Evolutionary conservation across 1,284 basidiomycete species (phyloP).

Genomic region (Vanrija sp.): DNA sequence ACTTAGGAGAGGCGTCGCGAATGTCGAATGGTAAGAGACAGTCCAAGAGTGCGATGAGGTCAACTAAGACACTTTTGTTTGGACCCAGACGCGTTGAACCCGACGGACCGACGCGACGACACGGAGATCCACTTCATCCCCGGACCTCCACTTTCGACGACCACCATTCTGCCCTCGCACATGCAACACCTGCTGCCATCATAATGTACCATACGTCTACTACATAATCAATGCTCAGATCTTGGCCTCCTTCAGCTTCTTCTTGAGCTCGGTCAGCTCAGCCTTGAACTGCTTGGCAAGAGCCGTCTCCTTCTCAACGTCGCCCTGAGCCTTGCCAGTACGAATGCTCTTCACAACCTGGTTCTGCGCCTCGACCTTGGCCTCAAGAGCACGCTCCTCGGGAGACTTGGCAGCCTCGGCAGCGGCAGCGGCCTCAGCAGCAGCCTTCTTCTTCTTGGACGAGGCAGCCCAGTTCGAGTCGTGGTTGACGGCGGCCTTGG

Average conservation of each 20-base stretch:
- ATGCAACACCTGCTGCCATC: too few relatives aligned
- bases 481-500: conserved; percentile 37
- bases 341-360: conserved; percentile 65
- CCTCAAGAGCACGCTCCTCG: conserved; percentile 51
- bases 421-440: conserved; percentile 34
- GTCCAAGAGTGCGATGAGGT: too few relatives aligned
- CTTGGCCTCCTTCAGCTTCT: conserved; percentile 41
- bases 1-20: too few relatives aligned
- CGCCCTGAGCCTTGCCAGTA: conserved; percentile 57
- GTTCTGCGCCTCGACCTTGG: conserved; percentile 70
- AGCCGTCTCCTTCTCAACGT: conserved; percentile 52
- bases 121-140: too few relatives aligned
- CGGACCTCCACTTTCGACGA: too few relatives aligned
- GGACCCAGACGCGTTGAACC: too few relatives aligned
- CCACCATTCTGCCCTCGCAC: too few relatives aligned
- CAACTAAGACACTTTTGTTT: too few relatives aligned
- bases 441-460: conserved; percentile 35
- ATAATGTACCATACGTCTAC: too few relatives aligned
- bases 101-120: too few relatives aligned
- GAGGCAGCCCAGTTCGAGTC: conserved; percentile 30
- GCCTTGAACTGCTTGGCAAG: conserved; percentile 59
- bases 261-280: conserved; percentile 57
- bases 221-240: conserved; percentile 5
- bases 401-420: conserved; percentile 44
- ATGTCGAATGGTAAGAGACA: too few relatives aligned